A percentile compares a stretch with the other conserved stretches of the same genome.
Conservation (phyloP, 2,329 filamentous ascomycete genomes). For the Claviceps pusilla region DNA sequence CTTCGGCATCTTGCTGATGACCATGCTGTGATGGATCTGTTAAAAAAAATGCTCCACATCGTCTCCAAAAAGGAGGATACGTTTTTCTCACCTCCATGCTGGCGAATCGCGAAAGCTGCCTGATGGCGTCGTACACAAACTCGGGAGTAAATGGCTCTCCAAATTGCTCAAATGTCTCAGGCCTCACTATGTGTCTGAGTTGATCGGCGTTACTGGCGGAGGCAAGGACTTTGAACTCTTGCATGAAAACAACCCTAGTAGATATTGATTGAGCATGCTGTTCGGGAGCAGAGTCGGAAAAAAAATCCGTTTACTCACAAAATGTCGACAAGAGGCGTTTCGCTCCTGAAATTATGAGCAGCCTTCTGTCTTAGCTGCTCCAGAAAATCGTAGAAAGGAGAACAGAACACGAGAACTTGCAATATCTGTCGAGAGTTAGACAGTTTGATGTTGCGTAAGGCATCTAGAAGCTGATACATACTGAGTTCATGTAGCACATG, state of each 20-base stretch:
- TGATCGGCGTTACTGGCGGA: constrained; percentile 61
- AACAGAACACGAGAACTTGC: constrained; percentile 86
- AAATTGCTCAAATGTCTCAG: constrained; percentile 72
- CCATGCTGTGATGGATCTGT: constrained; percentile 46
- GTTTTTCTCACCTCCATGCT: constrained; percentile 61
- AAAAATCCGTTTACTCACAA: constrained; percentile 44
- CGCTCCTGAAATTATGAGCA: constrained; percentile 83
- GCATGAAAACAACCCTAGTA: constrained; percentile 80
- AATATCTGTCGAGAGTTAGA: constrained; percentile 52
- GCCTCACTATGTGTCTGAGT: constrained; percentile 59
- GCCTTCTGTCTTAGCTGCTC: constrained; percentile 74
- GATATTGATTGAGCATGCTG: constrained; percentile 1
- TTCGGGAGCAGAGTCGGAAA: background rate
- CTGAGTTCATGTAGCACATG: constrained; percentile 99
- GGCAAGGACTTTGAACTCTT: constrained; percentile 76
- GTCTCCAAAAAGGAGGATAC: constrained; percentile 6
- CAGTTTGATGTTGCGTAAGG: background rate
- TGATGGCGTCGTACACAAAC: constrained; percentile 88
- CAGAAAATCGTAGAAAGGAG: constrained; percentile 87
- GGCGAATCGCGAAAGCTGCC: constrained; percentile 71
- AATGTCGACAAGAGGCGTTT: constrained; percentile 84
- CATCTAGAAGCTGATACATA: constrained; percentile 33
- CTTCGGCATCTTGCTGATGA: constrained; percentile 94
- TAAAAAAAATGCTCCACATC: no score
- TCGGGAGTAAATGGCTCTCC: constrained; percentile 86